Conservation (phyloP, 495 filamentous ascomycete genomes). For the Glutinoglossum americanum region DNA sequence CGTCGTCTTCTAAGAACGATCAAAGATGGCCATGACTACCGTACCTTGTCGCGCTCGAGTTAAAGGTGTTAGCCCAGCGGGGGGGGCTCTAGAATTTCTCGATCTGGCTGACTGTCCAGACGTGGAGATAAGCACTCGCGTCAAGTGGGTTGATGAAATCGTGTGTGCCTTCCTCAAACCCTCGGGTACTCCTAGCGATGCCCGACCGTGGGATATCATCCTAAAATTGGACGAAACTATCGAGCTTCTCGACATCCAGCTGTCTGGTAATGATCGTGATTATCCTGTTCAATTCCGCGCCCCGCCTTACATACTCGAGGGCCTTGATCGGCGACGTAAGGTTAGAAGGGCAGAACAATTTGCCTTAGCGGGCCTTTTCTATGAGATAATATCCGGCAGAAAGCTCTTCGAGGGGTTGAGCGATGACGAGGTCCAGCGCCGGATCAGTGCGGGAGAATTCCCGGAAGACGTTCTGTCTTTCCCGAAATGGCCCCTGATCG, state of each 20-base stretch:
- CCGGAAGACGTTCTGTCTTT: conserved; percentile 6
- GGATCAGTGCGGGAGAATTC: conserved; percentile 7
- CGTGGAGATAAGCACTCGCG: background rate
- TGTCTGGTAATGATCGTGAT: background rate
- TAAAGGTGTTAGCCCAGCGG: background rate
- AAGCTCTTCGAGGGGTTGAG: conserved; percentile 7
- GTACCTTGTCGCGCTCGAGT: background rate
- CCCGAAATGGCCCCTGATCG: no score
- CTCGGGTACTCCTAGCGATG: background rate
- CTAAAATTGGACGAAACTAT: background rate
- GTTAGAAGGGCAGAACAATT: background rate
- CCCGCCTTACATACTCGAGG: background rate
- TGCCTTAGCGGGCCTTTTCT: conserved; percentile 4
- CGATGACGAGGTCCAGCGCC: conserved; percentile 6
- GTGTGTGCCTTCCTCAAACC: background rate
- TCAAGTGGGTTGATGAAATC: background rate
- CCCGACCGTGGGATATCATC: background rate
- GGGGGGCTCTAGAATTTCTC: background rate
- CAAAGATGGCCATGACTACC: background rate
- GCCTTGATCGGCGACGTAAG: background rate
- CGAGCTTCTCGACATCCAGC: background rate
- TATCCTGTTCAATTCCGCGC: background rate
- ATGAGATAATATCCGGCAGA: conserved; percentile 9
- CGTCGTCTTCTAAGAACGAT: no score
- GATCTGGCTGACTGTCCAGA: background rate